Evolutionary conservation across 495 filamentous ascomycete genomes (phyloP).

Genomic region (Talaromyces borbonicus): DNA sequence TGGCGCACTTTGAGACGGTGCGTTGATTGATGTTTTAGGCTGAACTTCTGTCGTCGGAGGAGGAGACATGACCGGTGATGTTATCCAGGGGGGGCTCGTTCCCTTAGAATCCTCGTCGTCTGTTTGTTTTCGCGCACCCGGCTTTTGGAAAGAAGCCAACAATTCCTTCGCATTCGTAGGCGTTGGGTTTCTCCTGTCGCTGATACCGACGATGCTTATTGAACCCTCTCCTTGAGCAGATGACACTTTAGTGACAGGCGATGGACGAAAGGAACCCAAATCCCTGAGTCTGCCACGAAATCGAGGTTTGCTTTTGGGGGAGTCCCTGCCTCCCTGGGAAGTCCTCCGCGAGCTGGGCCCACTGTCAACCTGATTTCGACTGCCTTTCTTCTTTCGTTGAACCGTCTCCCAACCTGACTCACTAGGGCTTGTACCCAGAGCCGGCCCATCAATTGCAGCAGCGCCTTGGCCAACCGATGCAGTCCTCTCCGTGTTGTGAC

Average conservation of each 20-base stretch:
- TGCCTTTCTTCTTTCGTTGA: conserved; percentile 12
- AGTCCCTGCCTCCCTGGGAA: no score
- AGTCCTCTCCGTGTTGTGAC: conserved; percentile 23
- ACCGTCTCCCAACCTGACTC: conserved; percentile 33
- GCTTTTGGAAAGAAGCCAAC: conserved; percentile 29
- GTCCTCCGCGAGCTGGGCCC: no score
- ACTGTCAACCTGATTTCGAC: conserved; percentile 4
- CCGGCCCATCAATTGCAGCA: conserved; percentile 1
- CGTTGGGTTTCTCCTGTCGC: conserved; percentile 8
- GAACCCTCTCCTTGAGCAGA: conserved; percentile 26
- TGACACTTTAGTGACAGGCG: conserved; percentile 24
- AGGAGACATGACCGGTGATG: conserved; percentile 10
- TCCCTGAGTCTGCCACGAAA: conserved; percentile 18
- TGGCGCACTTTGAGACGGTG: background rate
- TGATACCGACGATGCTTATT: conserved; percentile 14
- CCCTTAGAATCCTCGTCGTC: conserved; percentile 6
- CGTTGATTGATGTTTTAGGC: background rate
- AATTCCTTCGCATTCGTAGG: conserved; percentile 28
- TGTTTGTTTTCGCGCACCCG: conserved; percentile 21
- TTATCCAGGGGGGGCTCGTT: conserved; percentile 14
- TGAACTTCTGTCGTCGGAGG: background rate
- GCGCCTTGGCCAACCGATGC: conserved; percentile 10
- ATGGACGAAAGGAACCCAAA: conserved; percentile 23
- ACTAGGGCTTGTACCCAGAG: conserved; percentile 7
- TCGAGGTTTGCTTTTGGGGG: background rate